Evolutionary conservation across 2,329 filamentous ascomycete genomes (phyloP), one percentile per base, ranked within the genome.

Genomic region (Pseudofabraea citricarpa): DNA sequence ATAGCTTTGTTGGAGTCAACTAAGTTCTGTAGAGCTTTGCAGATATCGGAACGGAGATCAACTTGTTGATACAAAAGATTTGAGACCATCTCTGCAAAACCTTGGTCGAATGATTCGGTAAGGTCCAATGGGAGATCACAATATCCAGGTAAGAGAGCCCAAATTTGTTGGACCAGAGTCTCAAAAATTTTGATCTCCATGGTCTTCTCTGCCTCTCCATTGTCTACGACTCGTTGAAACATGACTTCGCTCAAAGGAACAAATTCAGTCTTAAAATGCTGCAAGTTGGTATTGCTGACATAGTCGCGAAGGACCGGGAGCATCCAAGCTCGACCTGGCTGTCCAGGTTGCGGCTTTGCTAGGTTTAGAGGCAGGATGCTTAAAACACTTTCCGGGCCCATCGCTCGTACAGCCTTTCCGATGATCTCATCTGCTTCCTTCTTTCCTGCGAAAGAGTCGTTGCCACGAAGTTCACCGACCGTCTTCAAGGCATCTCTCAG

Each of bases 151-250:
- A 98, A 75, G 40, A 87, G 84, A 1, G 88, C 89, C 93, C 93
- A 98, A 32, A 91, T 90, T 61, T 98, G 93, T 54, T 94, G 86
- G 7, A 98, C 88, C 4, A 98, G 73, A 0, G 93, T 97, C 68
- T 98, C 91, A 62, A 93, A 98, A 46, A 98, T 94, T 73, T 98
- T 98, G 60, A 93, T 79, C 63, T 97, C 90, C 77, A 95, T 90
- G 0, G 89, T 93, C 73, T 95, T 96, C 60, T 91, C 87, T 12
- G 80, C 81, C 18, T 79, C 71, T 12, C 86, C 87, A 56, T 94
- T 86, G 49, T 95, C 85, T 36, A 95, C 71, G 5, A 97, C 87
- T 52, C 79, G 82, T 62, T 97, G 88, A 64, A 91, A 96, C 73
- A 98, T 87, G 39, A 78, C 69, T 62, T 95, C 87, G 61, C 91